Percentiles rank a stretch among this genome's conserved stretches.
Conservation (phyloP, 75 land plant genomes). For the Isoetes taiwanensis region DNA sequence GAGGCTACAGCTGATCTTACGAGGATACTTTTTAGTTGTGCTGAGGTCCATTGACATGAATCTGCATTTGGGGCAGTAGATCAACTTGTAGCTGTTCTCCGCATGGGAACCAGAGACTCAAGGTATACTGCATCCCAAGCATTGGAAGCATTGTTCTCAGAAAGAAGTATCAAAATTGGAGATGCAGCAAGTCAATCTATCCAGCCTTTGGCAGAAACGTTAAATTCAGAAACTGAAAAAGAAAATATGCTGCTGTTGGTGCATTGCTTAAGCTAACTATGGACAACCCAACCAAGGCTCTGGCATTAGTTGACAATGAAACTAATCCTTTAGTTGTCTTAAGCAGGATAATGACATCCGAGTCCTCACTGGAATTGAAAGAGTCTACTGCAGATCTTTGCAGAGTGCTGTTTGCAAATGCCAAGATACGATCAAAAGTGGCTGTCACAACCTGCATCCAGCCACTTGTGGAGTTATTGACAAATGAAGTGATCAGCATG, state of each 20-base stretch:
- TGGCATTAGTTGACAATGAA: neutral
- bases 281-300: slow-evolving; percentile 1
- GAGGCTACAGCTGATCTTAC: slow-evolving; percentile 1
- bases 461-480: neutral
- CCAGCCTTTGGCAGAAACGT: neutral
- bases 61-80: slow-evolving; percentile 3
- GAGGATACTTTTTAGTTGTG: neutral
- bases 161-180: neutral
- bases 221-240: neutral
- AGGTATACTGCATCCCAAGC: slow-evolving; percentile 1
- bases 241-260: neutral
- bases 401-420: slow-evolving; percentile 1
- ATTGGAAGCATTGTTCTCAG: neutral
- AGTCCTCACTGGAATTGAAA: neutral
- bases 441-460: neutral
- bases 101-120: neutral
- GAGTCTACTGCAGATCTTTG: slow-evolving; percentile 1
- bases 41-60: neutral
- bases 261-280: neutral
- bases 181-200: neutral
- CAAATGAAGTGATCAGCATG: too few species aligned
- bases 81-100: neutral
- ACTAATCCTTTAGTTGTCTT: neutral
- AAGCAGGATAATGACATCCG: neutral
- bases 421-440: neutral